Percentiles rank a stretch among this genome's conserved stretches.
These are phyloP conservation scores for Wickerhamiella dianesei DNA, from an alignment of 805 yeast genomes.

Conservation along the genomic window DNA sequence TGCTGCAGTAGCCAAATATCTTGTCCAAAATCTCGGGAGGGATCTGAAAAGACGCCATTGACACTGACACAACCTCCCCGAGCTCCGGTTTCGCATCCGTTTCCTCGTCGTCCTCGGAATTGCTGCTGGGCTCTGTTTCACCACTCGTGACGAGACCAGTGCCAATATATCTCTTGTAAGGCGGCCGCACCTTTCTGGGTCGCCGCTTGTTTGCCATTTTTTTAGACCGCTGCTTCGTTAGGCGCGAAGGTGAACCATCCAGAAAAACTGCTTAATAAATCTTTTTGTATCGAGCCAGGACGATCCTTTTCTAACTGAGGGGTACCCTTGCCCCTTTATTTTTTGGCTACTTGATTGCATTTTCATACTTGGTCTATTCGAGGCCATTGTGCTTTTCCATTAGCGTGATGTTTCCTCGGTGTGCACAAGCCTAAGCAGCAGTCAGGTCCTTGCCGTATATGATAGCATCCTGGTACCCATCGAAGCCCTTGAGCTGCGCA, in stretches of 20 bases:
- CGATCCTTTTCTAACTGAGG: too few species aligned
- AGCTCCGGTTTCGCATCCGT: conserved; percentile 11
- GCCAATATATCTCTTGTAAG: conserved; percentile 59
- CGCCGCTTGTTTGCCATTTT: conserved; percentile 76
- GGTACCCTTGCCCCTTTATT: too few species aligned
- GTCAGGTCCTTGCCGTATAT: conserved; percentile 55
- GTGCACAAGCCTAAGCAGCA: conserved; percentile 1
- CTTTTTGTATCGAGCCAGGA: too few species aligned
- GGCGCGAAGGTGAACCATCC: too few species aligned
- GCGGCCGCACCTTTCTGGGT: conserved; percentile 69
- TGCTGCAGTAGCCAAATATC: conserved; percentile 26
- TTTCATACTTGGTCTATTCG: too few species aligned
- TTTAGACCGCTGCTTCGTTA: too few species aligned
- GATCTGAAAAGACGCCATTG: not conserved
- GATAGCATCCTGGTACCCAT: conserved; percentile 57
- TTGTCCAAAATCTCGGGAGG: conserved; percentile 39
- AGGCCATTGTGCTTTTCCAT: too few species aligned
- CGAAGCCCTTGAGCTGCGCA: conserved; percentile 53
- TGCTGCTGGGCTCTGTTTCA: conserved; percentile 21
- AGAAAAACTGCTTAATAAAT: too few species aligned
- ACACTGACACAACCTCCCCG: not conserved
- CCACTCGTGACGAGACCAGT: conserved; percentile 16
- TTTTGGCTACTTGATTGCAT: too few species aligned
- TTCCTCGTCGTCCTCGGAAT: conserved; percentile 18
- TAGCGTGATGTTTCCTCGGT: not conserved